These are phyloP conservation scores for Phytophthora constricta DNA, from an alignment of 352 stramenopile species.

Conservation along the genomic window DNA sequence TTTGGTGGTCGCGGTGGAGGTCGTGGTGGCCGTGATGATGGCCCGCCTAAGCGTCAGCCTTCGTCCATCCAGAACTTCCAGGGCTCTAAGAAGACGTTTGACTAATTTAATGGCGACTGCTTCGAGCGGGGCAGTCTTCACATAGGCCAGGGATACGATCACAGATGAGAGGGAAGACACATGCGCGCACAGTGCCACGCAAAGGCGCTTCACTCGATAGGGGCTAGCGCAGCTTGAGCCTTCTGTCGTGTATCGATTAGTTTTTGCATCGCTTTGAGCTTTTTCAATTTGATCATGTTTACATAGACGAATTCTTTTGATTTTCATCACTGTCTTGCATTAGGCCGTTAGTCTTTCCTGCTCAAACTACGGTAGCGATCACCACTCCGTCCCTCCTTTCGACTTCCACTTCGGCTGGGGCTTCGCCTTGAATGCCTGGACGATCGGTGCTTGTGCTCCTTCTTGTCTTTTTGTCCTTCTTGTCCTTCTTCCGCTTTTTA, in stretches of 20 bases:
- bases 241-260: conserved; percentile 41
- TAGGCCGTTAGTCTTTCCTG: conserved; percentile 8
- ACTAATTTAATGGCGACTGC: conserved; percentile 78
- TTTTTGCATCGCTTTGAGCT: conserved; percentile 43
- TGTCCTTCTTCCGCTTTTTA: conserved; percentile 33
- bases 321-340: not conserved
- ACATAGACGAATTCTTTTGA: conserved; percentile 29
- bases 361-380: conserved; percentile 21
- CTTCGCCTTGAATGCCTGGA: conserved; percentile 37
- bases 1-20: conserved; percentile 45
- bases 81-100: conserved; percentile 97
- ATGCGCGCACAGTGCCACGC: conserved; percentile 22
- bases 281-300: conserved; percentile 41
- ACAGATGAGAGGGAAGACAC: conserved; percentile 17
- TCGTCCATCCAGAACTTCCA: conserved; percentile 94
- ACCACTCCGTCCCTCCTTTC: conserved; percentile 21
- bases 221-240: conserved; percentile 11
- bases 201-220: conserved; percentile 34
- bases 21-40: conserved; percentile 68
- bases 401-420: conserved; percentile 37
- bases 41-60: conserved; percentile 85
- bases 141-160: conserved; percentile 32
- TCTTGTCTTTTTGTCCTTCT: conserved; percentile 39
- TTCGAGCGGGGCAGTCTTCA: conserved; percentile 14
- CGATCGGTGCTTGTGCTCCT: conserved; percentile 34